Conservation (phyloP, 148 eudicot species). For the Rhododendron molle region DNA sequence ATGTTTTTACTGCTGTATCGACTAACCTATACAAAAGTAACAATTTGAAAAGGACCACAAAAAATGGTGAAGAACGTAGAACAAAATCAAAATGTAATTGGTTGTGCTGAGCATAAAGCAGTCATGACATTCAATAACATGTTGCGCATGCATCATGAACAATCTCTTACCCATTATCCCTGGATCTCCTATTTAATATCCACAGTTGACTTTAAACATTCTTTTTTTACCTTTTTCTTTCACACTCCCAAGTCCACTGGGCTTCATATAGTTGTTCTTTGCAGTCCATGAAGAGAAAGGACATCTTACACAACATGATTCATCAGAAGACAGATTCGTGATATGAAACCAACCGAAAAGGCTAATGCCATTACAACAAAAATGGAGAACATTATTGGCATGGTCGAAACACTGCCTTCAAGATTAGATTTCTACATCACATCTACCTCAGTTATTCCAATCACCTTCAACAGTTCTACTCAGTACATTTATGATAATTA, state of each 20-base stretch:
- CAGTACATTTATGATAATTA: background rate
- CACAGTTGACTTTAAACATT: background rate
- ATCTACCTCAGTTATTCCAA: background rate
- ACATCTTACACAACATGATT: background rate
- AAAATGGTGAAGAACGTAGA: background rate
- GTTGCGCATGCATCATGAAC: background rate
- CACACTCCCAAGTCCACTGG: background rate
- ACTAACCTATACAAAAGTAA: constrained; percentile 49
- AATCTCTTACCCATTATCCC: background rate
- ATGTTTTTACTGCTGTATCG: constrained; percentile 97
- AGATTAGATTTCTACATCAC: background rate
- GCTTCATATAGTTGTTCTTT: background rate
- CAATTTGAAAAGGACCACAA: constrained; percentile 3
- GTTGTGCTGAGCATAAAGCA: background rate
- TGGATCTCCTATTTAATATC: background rate
- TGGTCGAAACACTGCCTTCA: background rate
- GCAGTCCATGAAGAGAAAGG: background rate
- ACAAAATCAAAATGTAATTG: background rate
- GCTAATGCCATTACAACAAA: background rate
- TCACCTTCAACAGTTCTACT: background rate
- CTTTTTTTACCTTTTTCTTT: background rate
- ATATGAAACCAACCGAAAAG: background rate
- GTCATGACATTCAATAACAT: background rate
- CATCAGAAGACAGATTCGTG: background rate
- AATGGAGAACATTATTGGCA: background rate